Conservation (phyloP, 2,329 filamentous ascomycete species). For the Dactylonectria estremocensis region DNA sequence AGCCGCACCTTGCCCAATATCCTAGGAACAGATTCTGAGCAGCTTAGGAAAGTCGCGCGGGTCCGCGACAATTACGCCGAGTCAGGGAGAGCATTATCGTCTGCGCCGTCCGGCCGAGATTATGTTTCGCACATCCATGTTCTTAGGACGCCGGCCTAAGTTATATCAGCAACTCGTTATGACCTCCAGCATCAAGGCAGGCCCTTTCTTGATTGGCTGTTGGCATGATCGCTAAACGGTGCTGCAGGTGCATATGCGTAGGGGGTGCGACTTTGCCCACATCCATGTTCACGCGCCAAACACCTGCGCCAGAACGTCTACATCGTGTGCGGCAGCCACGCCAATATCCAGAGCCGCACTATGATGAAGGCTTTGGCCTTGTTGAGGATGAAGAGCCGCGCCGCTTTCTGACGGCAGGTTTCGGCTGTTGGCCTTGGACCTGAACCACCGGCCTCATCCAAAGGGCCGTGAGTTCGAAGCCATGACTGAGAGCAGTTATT, state of each 20-base stretch:
- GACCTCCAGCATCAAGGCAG: slow-evolving; percentile 33
- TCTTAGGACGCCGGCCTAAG: slow-evolving; percentile 46
- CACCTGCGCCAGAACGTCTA: slow-evolving; percentile 34
- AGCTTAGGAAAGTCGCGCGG: slow-evolving; percentile 39
- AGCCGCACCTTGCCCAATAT: slow-evolving; percentile 29
- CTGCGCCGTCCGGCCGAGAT: slow-evolving; percentile 48
- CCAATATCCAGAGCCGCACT: slow-evolving; percentile 35
- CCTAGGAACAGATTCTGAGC: slow-evolving; percentile 41
- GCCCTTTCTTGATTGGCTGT: slow-evolving; percentile 39
- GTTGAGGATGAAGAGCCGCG: neutral
- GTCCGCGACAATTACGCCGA: slow-evolving; percentile 44
- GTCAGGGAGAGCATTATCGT: slow-evolving; percentile 39
- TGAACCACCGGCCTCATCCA: neutral
- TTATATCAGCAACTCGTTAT: slow-evolving; percentile 45
- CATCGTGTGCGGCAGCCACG: slow-evolving; percentile 34
- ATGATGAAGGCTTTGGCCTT: slow-evolving; percentile 7
- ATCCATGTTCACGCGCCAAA: slow-evolving; percentile 42
- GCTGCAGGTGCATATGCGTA: slow-evolving; percentile 47
- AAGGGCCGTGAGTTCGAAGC: slow-evolving; percentile 27
- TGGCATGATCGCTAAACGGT: slow-evolving; percentile 46
- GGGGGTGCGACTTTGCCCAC: slow-evolving; percentile 36
- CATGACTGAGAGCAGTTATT: slow-evolving; percentile 17
- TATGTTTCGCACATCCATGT: slow-evolving; percentile 49
- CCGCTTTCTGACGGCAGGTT: slow-evolving; percentile 5
- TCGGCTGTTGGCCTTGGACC: neutral